These are phyloP conservation scores for Candida xyloterini DNA, from an alignment of 805 yeast genomes.

Conservation along the genomic window DNA sequence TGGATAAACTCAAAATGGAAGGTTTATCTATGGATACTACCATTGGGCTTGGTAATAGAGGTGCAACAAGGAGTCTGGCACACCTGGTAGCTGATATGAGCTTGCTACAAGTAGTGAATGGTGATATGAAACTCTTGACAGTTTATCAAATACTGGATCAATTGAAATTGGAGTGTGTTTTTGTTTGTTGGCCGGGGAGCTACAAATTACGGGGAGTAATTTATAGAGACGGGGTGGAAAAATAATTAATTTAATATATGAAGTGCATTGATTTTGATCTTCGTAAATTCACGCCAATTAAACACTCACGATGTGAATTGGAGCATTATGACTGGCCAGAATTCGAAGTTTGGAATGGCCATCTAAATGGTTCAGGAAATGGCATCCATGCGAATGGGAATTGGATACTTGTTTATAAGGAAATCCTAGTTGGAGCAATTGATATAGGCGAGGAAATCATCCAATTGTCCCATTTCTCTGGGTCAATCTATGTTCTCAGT, in stretches of 20 bases:
- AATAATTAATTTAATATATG: slow-evolving; percentile 5
- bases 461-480: background rate
- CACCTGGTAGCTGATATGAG: slow-evolving; percentile 13
- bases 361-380: background rate
- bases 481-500: slow-evolving; percentile 4
- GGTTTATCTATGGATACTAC: slow-evolving; percentile 17
- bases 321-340: background rate
- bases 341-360: slow-evolving; percentile 1
- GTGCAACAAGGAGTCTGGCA: slow-evolving; percentile 10
- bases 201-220: slow-evolving; percentile 35
- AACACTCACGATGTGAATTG: background rate
- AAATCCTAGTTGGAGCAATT: slow-evolving; percentile 5
- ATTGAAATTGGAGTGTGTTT: slow-evolving; percentile 33
- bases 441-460: slow-evolving; percentile 1
- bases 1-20: slow-evolving; percentile 11
- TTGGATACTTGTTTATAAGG: slow-evolving; percentile 3
- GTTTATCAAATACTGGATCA: slow-evolving; percentile 38
- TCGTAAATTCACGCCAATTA: background rate
- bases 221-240: slow-evolving; percentile 32
- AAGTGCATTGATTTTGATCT: slow-evolving; percentile 3
- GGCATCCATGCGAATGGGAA: background rate
- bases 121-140: slow-evolving; percentile 33
- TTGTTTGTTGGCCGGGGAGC: slow-evolving; percentile 30
- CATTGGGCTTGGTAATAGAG: slow-evolving; percentile 12
- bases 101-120: slow-evolving; percentile 29